Evolutionary conservation across 73 alveolate species (phyloP).

Genomic region (Stentor roeselii): DNA sequence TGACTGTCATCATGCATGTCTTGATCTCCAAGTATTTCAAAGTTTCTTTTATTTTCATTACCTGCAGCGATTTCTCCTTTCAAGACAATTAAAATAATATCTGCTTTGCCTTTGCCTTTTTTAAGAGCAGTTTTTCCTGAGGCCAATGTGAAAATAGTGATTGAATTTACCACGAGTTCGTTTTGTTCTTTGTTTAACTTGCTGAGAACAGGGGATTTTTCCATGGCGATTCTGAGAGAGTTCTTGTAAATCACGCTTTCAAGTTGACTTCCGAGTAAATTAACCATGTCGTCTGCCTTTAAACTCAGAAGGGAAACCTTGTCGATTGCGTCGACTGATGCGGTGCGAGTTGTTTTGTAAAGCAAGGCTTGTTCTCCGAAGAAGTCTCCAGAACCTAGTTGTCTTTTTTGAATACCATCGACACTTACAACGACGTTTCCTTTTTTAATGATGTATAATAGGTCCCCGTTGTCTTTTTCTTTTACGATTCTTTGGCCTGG

Average conservation of each 20-base stretch:
- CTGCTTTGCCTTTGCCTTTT: constrained; percentile 19
- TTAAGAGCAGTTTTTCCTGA: constrained; percentile 31
- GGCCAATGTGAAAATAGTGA: constrained; percentile 22
- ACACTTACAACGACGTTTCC: constrained; percentile 60
- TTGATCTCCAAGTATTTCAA: background rate
- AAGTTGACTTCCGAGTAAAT: background rate
- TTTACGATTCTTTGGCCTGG: constrained; percentile 58
- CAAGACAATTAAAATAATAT: constrained; percentile 29
- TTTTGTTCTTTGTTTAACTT: constrained; percentile 35
- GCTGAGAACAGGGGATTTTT: background rate
- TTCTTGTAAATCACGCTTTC: constrained; percentile 2
- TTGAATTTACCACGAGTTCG: constrained; percentile 24
- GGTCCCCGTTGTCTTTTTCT: constrained; percentile 81
- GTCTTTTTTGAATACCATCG: constrained; percentile 51
- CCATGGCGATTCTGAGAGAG: background rate
- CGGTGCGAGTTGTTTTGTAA: constrained; percentile 38
- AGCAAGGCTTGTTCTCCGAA: constrained; percentile 51
- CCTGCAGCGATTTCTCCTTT: constrained; percentile 32
- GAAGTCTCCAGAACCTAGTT: constrained; percentile 47
- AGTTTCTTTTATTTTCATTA: constrained; percentile 29
- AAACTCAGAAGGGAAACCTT: background rate
- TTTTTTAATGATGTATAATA: constrained; percentile 64
- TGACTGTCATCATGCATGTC: background rate
- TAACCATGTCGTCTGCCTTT: constrained; percentile 1
- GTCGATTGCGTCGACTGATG: constrained; percentile 21